Evolutionary conservation across 2,329 filamentous ascomycete species (phyloP).

Genomic region (Phyllosticta citrichinensis): DNA sequence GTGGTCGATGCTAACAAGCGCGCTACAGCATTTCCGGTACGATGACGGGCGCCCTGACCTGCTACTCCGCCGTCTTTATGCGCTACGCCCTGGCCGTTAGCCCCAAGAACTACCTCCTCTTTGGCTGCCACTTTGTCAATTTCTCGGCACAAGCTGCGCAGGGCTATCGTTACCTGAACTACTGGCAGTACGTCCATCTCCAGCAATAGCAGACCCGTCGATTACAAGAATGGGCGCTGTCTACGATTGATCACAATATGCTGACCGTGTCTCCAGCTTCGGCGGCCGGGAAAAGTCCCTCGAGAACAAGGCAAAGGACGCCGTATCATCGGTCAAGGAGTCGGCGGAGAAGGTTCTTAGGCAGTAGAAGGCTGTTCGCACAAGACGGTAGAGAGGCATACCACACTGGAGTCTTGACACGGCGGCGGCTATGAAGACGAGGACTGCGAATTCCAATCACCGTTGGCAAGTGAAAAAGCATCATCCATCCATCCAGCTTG

Average conservation of each 20-base stretch:
- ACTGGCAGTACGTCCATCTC: conserved; percentile 38
- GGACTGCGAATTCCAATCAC: not conserved
- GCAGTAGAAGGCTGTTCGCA: not conserved
- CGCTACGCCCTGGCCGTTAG: conserved; percentile 55
- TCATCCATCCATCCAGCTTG: not conserved
- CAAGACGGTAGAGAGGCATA: not conserved
- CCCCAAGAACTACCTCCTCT: conserved; percentile 57
- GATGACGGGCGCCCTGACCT: conserved; percentile 51
- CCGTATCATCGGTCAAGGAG: conserved; percentile 15
- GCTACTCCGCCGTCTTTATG: conserved; percentile 57
- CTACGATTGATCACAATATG: not conserved
- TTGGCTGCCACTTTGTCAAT: conserved; percentile 58
- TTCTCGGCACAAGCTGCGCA: conserved; percentile 51
- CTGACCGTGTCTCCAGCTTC: conserved; percentile 18
- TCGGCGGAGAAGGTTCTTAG: conserved; percentile 11
- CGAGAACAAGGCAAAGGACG: conserved; percentile 30
- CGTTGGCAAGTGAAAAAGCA: not conserved
- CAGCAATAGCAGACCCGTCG: not conserved
- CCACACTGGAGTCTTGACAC: not conserved
- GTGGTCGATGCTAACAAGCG: not conserved
- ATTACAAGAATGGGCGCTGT: not conserved
- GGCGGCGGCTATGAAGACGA: not conserved
- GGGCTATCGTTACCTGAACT: conserved; percentile 52
- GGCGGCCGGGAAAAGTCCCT: conserved; percentile 35
- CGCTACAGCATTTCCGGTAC: conserved; percentile 49